A percentile compares a stretch with the other conserved stretches of the same genome.
Conservation (phyloP, 768 basidiomycete genomes). For the Amanita subjunquillea region DNA sequence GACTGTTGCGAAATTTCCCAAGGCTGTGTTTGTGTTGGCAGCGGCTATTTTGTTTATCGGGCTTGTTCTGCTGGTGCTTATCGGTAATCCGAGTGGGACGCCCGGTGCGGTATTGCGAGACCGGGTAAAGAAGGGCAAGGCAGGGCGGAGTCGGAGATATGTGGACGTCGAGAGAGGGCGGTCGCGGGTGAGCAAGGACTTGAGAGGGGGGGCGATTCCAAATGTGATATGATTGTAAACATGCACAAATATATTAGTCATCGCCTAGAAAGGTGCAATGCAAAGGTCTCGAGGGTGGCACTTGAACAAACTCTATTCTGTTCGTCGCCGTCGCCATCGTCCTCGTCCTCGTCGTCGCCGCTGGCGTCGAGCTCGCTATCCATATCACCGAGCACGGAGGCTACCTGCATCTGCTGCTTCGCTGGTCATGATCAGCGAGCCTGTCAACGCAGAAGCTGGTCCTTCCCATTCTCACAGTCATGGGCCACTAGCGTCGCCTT, state of each 20-base stretch:
- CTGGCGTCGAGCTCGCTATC: constrained; percentile 13
- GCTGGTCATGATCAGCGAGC: constrained; percentile 27
- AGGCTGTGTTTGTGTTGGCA: constrained; percentile 57
- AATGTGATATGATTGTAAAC: constrained; percentile 8
- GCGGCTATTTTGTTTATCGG: constrained; percentile 35
- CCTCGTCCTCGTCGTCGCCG: constrained; percentile 9
- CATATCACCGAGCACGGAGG: constrained; percentile 10
- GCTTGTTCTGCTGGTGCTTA: constrained; percentile 24
- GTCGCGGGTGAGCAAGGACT: constrained; percentile 38
- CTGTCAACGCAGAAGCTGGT: constrained; percentile 51
- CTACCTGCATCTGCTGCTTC: not conserved
- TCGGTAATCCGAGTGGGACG: constrained; percentile 24
- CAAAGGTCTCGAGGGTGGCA: not conserved
- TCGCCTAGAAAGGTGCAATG: not conserved
- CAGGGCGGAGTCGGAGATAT: constrained; percentile 9
- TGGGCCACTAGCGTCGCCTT: constrained; percentile 15
- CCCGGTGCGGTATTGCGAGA: constrained; percentile 11
- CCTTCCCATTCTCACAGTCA: constrained; percentile 33
- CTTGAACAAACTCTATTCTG: constrained; percentile 5
- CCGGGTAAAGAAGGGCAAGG: constrained; percentile 9
- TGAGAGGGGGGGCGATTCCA: constrained; percentile 25
- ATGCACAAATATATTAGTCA: constrained; percentile 5
- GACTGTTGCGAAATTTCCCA: constrained; percentile 61
- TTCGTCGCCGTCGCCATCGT: not conserved
- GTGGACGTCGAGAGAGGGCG: constrained; percentile 31